phyloP scores from a whole-genome alignment of 192 early-diverging fungal genomes.

The Coemansia sp. region DNA sequence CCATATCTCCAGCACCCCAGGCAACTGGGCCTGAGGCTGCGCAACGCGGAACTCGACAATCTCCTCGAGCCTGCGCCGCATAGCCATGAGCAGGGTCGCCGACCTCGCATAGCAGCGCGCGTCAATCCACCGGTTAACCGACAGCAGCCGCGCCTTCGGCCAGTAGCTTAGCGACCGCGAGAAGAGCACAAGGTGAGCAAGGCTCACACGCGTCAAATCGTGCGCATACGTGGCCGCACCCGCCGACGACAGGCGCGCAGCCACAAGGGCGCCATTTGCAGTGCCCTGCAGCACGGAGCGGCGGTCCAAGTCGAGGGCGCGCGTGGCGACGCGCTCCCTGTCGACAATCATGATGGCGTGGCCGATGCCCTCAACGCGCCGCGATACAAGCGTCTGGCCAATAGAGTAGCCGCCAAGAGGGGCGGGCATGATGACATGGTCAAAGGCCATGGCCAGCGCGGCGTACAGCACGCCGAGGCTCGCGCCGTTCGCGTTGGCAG shows the following conservation, averaged over 20 bases:
- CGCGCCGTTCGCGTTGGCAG: slow-evolving; percentile 1
- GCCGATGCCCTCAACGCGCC: slow-evolving; percentile 12
- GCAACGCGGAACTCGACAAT: slow-evolving; percentile 20
- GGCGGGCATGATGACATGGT: slow-evolving; percentile 26
- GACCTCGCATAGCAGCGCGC: slow-evolving; percentile 16
- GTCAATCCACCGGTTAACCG: slow-evolving; percentile 28
- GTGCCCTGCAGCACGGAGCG: neutral
- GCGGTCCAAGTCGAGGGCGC: slow-evolving; percentile 5
- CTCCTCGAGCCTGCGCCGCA: slow-evolving; percentile 3
- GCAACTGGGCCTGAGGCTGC: slow-evolving; percentile 9
- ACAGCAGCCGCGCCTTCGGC: slow-evolving; percentile 19
- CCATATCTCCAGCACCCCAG: slow-evolving; percentile 11
- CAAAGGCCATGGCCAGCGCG: slow-evolving; percentile 17
- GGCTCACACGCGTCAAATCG: slow-evolving; percentile 9
- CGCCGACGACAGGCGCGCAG: slow-evolving; percentile 11
- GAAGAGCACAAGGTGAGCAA: slow-evolving; percentile 10
- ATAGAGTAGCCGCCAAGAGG: neutral
- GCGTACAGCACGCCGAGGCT: slow-evolving; percentile 24
- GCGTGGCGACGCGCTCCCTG: slow-evolving; percentile 14
- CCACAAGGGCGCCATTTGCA: slow-evolving; percentile 1
- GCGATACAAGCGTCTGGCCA: slow-evolving; percentile 12
- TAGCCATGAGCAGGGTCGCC: slow-evolving; percentile 11
- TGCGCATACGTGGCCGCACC: slow-evolving; percentile 12
- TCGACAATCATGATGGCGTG: slow-evolving; percentile 16
- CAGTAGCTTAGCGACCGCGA: slow-evolving; percentile 19